phyloP scores from a whole-genome alignment of 441 rosid genomes.

The Rhodomyrtus psidioides region DNA sequence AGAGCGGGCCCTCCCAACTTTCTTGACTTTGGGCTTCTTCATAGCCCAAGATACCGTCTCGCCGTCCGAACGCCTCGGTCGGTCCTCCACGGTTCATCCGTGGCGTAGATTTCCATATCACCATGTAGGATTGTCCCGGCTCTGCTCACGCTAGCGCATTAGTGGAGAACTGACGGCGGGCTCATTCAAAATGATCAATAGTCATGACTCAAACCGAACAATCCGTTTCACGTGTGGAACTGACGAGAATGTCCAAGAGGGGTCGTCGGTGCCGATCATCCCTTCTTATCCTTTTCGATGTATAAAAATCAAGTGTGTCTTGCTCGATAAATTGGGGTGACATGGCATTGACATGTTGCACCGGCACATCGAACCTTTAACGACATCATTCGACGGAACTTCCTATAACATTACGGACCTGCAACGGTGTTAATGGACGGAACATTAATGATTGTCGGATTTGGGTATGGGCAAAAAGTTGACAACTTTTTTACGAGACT shows the following conservation, averaged over 20 bases:
- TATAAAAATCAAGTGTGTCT: rapidly evolving
- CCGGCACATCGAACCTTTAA: rapidly evolving
- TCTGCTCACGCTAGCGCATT: neutral
- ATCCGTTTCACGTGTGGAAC: rapidly evolving
- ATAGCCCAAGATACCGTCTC: neutral
- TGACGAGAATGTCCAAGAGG: neutral
- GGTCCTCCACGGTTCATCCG: too few relatives aligned
- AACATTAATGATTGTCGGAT: neutral
- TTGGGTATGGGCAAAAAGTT: neutral
- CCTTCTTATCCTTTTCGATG: neutral
- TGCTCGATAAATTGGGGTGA: neutral
- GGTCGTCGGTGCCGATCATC: rapidly evolving
- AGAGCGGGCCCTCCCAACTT: neutral
- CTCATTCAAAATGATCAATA: rapidly evolving
- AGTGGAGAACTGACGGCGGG: rapidly evolving
- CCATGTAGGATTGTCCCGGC: neutral
- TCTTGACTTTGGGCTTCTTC: neutral
- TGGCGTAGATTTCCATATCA: neutral
- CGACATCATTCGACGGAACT: neutral
- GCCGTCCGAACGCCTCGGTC: neutral
- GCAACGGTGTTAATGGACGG: neutral
- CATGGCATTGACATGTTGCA: too few relatives aligned
- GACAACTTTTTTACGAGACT: neutral
- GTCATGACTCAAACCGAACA: rapidly evolving
- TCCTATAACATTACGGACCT: neutral